Evolutionary conservation across 768 basidiomycete genomes (phyloP).

Genomic region (Boletus eberwhitei): DNA sequence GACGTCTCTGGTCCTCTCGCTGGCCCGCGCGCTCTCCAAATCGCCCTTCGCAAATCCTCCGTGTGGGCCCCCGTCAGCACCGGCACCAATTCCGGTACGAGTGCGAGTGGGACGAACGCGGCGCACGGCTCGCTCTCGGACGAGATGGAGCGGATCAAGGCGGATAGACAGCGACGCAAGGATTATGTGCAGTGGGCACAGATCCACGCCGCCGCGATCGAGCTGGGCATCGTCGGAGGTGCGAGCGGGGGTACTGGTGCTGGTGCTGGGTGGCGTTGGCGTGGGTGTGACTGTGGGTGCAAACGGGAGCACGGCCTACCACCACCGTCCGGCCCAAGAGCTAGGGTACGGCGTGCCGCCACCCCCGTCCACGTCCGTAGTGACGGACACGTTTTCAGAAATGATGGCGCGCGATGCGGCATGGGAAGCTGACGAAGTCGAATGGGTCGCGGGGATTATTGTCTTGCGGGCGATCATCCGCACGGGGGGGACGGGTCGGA

Average conservation of each 20-base stretch:
- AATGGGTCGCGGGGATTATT: conserved; percentile 65
- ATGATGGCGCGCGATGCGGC: conserved; percentile 63
- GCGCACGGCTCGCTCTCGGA: conserved; percentile 42
- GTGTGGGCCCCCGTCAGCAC: conserved; percentile 44
- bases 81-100: not conserved
- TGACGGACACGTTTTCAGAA: conserved; percentile 49
- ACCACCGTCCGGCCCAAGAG: conserved; percentile 34
- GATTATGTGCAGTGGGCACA: conserved; percentile 67
- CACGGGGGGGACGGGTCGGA: conserved; percentile 46
- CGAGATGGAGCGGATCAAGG: conserved; percentile 62
- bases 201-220: conserved; percentile 61
- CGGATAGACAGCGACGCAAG: conserved; percentile 56
- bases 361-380: not conserved
- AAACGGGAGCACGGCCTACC: conserved; percentile 23
- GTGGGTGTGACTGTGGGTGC: not conserved
- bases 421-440: conserved; percentile 65
- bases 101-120: not conserved
- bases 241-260: not conserved
- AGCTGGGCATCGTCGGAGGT: conserved; percentile 46
- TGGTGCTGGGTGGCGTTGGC: not conserved
- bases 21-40: conserved; percentile 56
- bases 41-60: conserved; percentile 54
- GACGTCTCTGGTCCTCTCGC: conserved; percentile 53
- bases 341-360: conserved; percentile 37
- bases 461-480: conserved; percentile 57